Evolutionary conservation across 805 yeast species (phyloP).

Genomic region (Starmerella scarabaei): DNA sequence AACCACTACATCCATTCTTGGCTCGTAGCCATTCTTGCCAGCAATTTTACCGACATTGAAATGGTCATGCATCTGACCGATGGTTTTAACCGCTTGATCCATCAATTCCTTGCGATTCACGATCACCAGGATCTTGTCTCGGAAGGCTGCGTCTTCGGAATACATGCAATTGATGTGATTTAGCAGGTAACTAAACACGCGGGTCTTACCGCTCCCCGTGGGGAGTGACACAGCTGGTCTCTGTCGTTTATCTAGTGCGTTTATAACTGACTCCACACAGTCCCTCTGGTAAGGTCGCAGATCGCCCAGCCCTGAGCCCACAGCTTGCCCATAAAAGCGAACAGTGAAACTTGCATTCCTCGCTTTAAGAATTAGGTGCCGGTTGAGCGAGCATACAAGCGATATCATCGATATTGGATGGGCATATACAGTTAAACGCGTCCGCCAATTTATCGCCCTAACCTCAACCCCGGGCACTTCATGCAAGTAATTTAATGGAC

Average conservation of each 20-base stretch:
- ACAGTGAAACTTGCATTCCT: neutral
- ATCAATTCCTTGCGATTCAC: conserved; percentile 77
- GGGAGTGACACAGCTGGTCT: conserved; percentile 76
- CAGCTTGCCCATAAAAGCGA: neutral
- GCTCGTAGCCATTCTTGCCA: conserved; percentile 35
- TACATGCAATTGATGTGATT: conserved; percentile 26
- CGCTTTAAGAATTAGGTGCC: neutral
- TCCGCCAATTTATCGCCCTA: neutral
- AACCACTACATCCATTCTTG: conserved; percentile 47
- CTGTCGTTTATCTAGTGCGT: conserved; percentile 36
- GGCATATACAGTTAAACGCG: no score
- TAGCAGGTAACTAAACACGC: conserved; percentile 38
- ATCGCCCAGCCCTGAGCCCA: neutral
- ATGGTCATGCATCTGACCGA: conserved; percentile 38
- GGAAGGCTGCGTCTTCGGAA: conserved; percentile 20
- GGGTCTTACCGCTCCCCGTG: conserved; percentile 93
- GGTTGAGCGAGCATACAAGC: neutral
- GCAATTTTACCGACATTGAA: conserved; percentile 53
- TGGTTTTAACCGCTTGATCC: conserved; percentile 47
- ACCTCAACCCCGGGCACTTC: neutral
- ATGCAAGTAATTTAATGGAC: conserved; percentile 3
- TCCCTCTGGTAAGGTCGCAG: conserved; percentile 46
- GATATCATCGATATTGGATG: no score
- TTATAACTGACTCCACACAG: conserved; percentile 46
- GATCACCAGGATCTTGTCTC: conserved; percentile 40